Evolutionary conservation across 208 protist species (phyloP), one percentile per base, ranked within the genome.

Genomic region (Crithidia bombi): DNA sequence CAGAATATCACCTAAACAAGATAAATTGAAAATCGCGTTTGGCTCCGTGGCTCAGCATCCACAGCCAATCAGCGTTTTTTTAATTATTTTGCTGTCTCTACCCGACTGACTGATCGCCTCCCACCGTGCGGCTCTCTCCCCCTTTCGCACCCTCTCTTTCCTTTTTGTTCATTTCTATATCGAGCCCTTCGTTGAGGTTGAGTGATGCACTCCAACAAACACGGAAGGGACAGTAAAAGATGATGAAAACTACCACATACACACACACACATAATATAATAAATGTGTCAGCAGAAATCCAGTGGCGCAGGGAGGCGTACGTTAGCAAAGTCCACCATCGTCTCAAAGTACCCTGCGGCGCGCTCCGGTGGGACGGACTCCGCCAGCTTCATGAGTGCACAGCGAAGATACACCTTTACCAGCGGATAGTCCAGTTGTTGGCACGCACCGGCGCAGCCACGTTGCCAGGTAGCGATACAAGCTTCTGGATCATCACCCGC

Each of bases 331-430:
- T 39, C 39, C 30, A 46, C 25, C 33, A 82, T 28, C 23, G 49
- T 12, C 56, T 75, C 69, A 50, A 77, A 82, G 17, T 28, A 21
- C 43, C 15, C 35, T 11, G 54, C 35, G 0, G 68, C 69, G 15
- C 36, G 25, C 32, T 36, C 14, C 4, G 61, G 30, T 0, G 44
- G 30, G 0, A 47, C 25, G 12, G 38, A 59, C 39, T 73, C 68
- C 10, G 68, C 47, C 10, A 86, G 11, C 61, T 83, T 76, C 44
- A 62, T 51, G 23, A 74, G 17, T 4, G 78, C 82, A 26, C 82
- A 82, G 10, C 85, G 79, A 14, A 93, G 54, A 57, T 83, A 83
- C 44, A 78, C 78, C 65, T 86, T 90, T 21, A 87, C 69, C 32
- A 75, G 66, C 11, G 75, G 69, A 50, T 84, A 89, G 77, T 93